Evolutionary conservation across 805 yeast genomes (phyloP).

Genomic region (Kurtzmaniella cleridarum): DNA sequence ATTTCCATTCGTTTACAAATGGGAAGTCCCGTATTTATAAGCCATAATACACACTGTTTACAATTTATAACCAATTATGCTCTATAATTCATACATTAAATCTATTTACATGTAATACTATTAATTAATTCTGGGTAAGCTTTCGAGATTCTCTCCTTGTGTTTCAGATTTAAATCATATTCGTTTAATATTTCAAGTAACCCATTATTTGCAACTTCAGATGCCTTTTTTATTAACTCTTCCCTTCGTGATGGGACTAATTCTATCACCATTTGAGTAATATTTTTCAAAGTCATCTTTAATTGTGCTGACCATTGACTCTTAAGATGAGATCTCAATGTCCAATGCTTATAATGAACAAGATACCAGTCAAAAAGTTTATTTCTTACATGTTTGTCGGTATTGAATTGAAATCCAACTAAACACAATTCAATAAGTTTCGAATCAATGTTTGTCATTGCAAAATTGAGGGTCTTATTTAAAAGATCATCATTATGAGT

Average conservation of each 20-base stretch:
- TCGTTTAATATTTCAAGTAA: too few relatives aligned
- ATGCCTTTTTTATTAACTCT: constrained; percentile 16
- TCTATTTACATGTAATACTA: too few relatives aligned
- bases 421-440: constrained; percentile 51
- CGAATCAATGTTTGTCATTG: constrained; percentile 51
- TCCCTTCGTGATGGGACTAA: constrained; percentile 20
- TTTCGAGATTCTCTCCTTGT: too few relatives aligned
- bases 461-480: constrained; percentile 51
- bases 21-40: too few relatives aligned
- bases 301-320: constrained; percentile 45
- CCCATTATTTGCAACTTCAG: constrained; percentile 22
- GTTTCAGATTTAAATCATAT: too few relatives aligned
- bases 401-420: constrained; percentile 45
- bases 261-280: constrained; percentile 37
- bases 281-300: constrained; percentile 37
- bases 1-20: neutral
- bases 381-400: constrained; percentile 21
- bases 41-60: too few relatives aligned
- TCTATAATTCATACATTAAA: too few relatives aligned
- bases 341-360: constrained; percentile 49
- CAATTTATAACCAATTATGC: too few relatives aligned
- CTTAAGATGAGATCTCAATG: constrained; percentile 38
- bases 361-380: constrained; percentile 55
- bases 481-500: constrained; percentile 41
- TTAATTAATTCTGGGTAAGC: too few relatives aligned